Base-by-base conservation (phyloP, 345 rosid species). In the Pugionium cornutum region DNA sequence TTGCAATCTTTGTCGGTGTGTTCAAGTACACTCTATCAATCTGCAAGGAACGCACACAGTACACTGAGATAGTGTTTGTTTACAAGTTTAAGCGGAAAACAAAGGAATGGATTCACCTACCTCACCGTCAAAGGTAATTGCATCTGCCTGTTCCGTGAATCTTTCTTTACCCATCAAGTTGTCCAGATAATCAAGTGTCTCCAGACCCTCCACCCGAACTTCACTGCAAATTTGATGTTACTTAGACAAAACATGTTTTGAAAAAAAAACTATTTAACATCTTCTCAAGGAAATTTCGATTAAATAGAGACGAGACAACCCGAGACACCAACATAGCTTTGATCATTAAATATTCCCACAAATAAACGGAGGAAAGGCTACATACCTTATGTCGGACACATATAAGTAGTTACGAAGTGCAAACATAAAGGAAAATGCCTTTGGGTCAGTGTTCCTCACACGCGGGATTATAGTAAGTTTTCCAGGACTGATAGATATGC, bases 201-300 rank as follows among this genome's bases (percentile, higher is more conserved):
- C 98, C 88, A 92, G 76, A 52, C 98, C 98, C 76, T 92, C 98
- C 25, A 92, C 85, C 1, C 98, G 89, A 36, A 92, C 97, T 88
- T 92, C 98, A 68, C 95, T 92, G 94, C 77, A 84, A 80, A 77
- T 77, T 30, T 60, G 66, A 66, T 53, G 30, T 46, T 7, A 63
- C 37, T 44, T 6, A 47, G 50, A 32, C 30, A 46, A 57, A n/a
- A 51, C 18, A 25, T 0, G 40, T 7, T 45, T 18, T 11, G 10
- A 1, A 6, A 66, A 18, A 33, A 8, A 28, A 3, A 32, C 29
- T 18, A 5, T 11, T 30, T 57, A 6, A 43, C 51, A 40, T 9
- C 42, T 56, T 34, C 11, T 30, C 1, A 34, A 42, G 10, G 36
- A 44, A 66, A 34, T 7, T 35, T 45, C 2, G 7, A 57, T 7